phyloP scores from a whole-genome alignment of 345 rosid genomes.

The Lagerstroemia speciosa region DNA sequence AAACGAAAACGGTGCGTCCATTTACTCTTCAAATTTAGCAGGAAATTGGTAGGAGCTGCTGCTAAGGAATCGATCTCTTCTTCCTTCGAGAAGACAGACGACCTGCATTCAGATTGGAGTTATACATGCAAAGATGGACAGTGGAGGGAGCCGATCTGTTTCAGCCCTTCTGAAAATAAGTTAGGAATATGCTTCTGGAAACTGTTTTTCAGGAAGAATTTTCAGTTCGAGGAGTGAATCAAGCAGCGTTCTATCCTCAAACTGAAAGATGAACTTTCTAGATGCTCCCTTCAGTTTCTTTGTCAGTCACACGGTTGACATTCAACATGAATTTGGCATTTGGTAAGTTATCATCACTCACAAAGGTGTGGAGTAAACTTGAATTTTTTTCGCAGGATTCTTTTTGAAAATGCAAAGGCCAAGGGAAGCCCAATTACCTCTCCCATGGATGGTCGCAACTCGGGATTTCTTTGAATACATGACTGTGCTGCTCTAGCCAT shows the following conservation, averaged over 20 bases:
- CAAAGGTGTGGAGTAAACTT: background rate
- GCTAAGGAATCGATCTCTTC: constrained; percentile 18
- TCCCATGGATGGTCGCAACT: constrained; percentile 45
- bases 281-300: background rate
- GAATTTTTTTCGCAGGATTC: background rate
- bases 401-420: background rate
- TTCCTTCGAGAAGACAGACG: constrained; percentile 42
- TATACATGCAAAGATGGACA: background rate
- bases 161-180: background rate
- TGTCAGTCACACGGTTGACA: background rate
- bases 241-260: no score
- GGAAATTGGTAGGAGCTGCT: background rate
- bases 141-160: background rate
- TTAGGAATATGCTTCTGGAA: background rate
- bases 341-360: background rate
- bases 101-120: constrained; percentile 21
- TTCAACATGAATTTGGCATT: background rate
- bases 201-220: background rate
- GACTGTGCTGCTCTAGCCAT: constrained; percentile 37
- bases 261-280: background rate
- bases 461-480: constrained; percentile 42
- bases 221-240: background rate
- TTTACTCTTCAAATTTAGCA: background rate
- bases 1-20: background rate
- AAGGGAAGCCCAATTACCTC: constrained; percentile 27